Evolutionary conservation across 2,329 filamentous ascomycete species (phyloP).

Genomic region (Didymella pomorum): DNA sequence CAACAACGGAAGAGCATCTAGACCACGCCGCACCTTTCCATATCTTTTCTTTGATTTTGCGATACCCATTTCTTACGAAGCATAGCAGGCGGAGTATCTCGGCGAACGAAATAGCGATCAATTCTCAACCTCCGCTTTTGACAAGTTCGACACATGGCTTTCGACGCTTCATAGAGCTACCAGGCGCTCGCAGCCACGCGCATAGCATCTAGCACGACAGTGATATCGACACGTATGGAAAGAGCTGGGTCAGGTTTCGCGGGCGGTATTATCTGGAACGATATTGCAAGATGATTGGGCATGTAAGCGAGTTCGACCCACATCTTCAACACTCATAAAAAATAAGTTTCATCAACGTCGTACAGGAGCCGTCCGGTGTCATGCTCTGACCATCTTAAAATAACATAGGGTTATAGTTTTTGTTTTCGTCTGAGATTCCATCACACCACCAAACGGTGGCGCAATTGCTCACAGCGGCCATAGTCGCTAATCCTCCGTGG

Average conservation of each 20-base stretch:
- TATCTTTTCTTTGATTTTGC: neutral
- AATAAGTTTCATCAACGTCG: neutral
- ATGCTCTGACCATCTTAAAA: neutral
- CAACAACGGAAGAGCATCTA: slow-evolving; percentile 27
- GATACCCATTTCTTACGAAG: slow-evolving; percentile 8
- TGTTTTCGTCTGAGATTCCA: slow-evolving; percentile 1
- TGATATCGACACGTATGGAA: neutral
- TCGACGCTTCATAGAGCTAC: neutral
- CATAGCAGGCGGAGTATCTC: slow-evolving; percentile 18
- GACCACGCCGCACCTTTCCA: neutral
- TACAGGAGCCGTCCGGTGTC: neutral
- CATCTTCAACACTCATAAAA: neutral
- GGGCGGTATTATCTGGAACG: neutral
- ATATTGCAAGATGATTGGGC: slow-evolving; percentile 5
- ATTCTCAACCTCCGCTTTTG: neutral
- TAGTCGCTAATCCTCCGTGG: slow-evolving; percentile 46
- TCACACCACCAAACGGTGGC: slow-evolving; percentile 26
- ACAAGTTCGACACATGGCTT: neutral
- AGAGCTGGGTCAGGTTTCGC: neutral
- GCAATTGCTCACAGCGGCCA: neutral
- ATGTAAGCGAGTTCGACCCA: slow-evolving; percentile 23
- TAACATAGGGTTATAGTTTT: neutral
- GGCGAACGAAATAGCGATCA: neutral
- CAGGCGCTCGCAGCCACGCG: neutral
- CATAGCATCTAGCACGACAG: neutral